These are phyloP conservation scores for Penicillium paneum DNA, from an alignment of 2,329 filamentous ascomycete genomes.

Conservation along the genomic window DNA sequence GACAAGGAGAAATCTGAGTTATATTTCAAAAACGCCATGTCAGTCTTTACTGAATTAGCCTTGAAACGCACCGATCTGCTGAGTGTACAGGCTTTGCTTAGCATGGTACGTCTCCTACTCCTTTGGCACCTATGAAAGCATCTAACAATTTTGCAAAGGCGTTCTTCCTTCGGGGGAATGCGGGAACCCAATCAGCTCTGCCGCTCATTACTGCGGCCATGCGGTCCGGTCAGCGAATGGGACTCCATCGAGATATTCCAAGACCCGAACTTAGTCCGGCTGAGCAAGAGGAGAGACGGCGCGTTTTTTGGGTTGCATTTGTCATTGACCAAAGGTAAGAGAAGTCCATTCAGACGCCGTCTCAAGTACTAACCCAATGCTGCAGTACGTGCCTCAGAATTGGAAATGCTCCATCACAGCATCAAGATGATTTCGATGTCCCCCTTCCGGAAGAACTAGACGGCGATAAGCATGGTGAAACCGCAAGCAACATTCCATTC, in stretches of 20 bases:
- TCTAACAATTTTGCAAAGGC: slow-evolving; percentile 41
- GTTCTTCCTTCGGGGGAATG: slow-evolving; percentile 88
- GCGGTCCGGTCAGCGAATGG: slow-evolving; percentile 82
- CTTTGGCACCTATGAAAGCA: not conserved
- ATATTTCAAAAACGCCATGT: slow-evolving; percentile 92
- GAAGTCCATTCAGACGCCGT: not conserved
- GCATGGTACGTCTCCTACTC: slow-evolving; percentile 58
- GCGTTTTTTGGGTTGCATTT: slow-evolving; percentile 72
- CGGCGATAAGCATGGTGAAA: slow-evolving; percentile 79
- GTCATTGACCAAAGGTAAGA: slow-evolving; percentile 64
- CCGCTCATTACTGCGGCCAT: slow-evolving; percentile 86
- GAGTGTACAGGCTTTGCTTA: slow-evolving; percentile 86
- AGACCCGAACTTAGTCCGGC: slow-evolving; percentile 84
- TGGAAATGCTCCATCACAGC: slow-evolving; percentile 64
- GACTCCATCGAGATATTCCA: slow-evolving; percentile 82
- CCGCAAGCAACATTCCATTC: slow-evolving; percentile 82
- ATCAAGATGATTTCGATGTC: slow-evolving; percentile 83
- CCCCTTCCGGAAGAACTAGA: slow-evolving; percentile 84
- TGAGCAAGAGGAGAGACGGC: slow-evolving; percentile 81
- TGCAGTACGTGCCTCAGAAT: slow-evolving; percentile 61
- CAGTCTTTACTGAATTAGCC: slow-evolving; percentile 81
- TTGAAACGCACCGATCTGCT: slow-evolving; percentile 91
- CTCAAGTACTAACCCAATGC: not conserved
- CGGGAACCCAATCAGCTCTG: slow-evolving; percentile 86
- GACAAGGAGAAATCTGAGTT: slow-evolving; percentile 90